Percentiles rank a stretch among this genome's conserved stretches.
These are phyloP conservation scores for Urostyla sp. DNA, from an alignment of 73 alveolate species.

Conservation along the genomic window DNA sequence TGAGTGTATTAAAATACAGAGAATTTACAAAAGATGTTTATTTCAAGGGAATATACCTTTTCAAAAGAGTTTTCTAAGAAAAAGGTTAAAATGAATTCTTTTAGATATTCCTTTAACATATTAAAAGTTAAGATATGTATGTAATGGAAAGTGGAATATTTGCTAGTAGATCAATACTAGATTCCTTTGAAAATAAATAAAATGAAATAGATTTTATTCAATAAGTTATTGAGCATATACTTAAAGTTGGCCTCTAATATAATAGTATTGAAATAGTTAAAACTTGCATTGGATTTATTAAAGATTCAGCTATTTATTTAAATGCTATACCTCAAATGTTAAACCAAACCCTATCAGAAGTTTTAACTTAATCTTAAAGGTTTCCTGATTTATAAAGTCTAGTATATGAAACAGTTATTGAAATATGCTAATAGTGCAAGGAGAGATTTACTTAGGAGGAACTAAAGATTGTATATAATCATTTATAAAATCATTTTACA, in stretches of 20 bases:
- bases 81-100: constrained; percentile 29
- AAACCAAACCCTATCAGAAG: not conserved
- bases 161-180: constrained; percentile 8
- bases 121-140: not conserved
- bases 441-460: constrained; percentile 14
- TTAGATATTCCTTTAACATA: not conserved
- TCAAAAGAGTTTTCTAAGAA: constrained; percentile 13
- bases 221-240: constrained; percentile 5
- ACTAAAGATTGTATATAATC: constrained; percentile 6
- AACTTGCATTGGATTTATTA: constrained; percentile 8
- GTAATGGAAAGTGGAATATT: constrained; percentile 13
- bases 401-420: constrained; percentile 5
- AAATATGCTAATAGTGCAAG: constrained; percentile 22
- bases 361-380: not conserved
- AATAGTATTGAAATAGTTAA: not conserved
- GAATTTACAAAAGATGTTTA: constrained; percentile 53
- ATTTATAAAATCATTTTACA: not conserved
- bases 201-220: constrained; percentile 12
- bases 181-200: constrained; percentile 1
- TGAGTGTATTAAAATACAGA: constrained; percentile 51
- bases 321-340: constrained; percentile 7
- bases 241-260: not conserved
- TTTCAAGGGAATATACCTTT: constrained; percentile 6
- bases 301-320: not conserved
- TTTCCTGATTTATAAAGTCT: not conserved